Base-by-base conservation (phyloP, 129 eudicot genomes). In the Chrysanthemum lavandulifolium region DNA sequence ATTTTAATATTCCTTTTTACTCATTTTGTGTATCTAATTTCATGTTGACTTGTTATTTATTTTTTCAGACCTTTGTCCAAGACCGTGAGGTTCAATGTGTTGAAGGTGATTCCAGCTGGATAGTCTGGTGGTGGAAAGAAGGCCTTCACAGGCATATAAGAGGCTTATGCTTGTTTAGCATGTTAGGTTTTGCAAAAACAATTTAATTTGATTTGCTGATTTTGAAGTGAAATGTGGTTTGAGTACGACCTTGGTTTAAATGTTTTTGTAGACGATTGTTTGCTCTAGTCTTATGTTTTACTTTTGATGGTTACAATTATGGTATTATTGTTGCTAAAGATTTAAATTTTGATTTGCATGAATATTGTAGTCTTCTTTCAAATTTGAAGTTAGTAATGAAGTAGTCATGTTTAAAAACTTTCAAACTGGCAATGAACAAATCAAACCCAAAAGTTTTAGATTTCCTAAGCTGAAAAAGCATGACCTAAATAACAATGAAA, bases 81-180 rank as follows among this genome's bases (percentile, higher is more conserved):
- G 86, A 85, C 89, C 0, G 89, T 85, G 60, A 79, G 89, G 76
- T 85, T 85, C 75, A 85, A 85, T 13, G 89, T 85, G 54, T 53
- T 85, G 84, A 82, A 85, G 83, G 89, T 85, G 52, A 79, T 82
- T 60, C 86, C 89, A 25, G 86, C 89, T 71, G 89, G 89, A 29
- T 78, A 86, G 47, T 75, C 89, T 3, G 78, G 83, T 7, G 84
- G 78, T 73, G 89, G 89, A 9, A 85, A 85, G 82, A 85, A 85
- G 86, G 89, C 89, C 1, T 85, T 85, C 63, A 79, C 84, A 25
- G 86, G 76, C 73, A 58, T 82, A 33, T 85, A 72, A 78, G 77
- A 79, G 71, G 72, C 50, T 64, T 54, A 0, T 2, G 16, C 25
- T 45, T 57, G 19, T 68, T n/a, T 18, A 31, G n/a, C 15, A 52